Base-by-base conservation (phyloP, 2,329 filamentous ascomycete species). In the Aspergillus fumigatus region DNA sequence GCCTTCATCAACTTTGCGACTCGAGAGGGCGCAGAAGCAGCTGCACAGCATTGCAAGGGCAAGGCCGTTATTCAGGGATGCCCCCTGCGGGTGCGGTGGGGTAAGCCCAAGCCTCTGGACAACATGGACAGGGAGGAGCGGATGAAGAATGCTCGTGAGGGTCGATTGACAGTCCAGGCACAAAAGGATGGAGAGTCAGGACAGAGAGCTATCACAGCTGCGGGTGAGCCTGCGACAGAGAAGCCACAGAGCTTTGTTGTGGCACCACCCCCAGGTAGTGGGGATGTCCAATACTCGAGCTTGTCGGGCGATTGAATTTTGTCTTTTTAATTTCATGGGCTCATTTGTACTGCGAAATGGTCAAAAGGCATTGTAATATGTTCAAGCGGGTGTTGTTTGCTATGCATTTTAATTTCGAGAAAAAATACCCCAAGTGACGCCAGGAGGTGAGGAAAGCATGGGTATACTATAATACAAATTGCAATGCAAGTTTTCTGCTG, bases 1-100 rank as follows among this genome's bases (percentile, higher is more conserved):
- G 94, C 94, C 1, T 99, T 97, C 70, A 81, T 99, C 76, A 99
- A 99, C 76, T 99, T 91, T 72, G 86, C 92, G 65, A 90, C 88
- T 3, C 84, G 94, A 56, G 86, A 90, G 59, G 88, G 84, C 1
- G 94, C 95, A 0, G 94, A 99, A 75, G 86, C 83, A 57, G 95
- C 95, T 0, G 90, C 94, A 0, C 85, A 85, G 35, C 85, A 89
- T 21, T 93, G 91, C 65, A 88, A 96, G 72, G 94, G 95, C 5
- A 89, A 88, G 59, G 91, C 92, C 0, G 85, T 97, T 6, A 90
- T 99, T 66, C 87, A 92, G 38, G 94, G 94, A 3, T 97, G 93
- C 66, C 94, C 94, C 0, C 75, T 99, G 59, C 82, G 93, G 32
- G 86, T 99, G 19, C 87, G 92, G 61, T 99, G 94, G 94, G 93